Conservation (phyloP, 2,329 filamentous ascomycete genomes). For the Penicillium sp. region DNA sequence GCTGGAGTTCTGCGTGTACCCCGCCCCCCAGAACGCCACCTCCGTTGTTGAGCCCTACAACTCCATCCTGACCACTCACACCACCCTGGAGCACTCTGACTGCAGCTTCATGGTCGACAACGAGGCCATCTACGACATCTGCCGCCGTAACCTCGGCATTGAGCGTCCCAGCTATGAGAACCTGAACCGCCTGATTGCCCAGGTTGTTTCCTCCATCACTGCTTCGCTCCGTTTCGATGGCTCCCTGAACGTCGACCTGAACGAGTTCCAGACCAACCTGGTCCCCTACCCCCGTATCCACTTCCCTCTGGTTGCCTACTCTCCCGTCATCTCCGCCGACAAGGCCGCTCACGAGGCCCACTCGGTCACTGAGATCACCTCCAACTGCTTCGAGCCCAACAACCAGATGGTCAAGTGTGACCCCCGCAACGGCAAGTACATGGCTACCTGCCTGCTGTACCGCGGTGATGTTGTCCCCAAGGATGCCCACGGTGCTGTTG, state of each 20-base stretch:
- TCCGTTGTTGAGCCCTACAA: constrained; percentile 99
- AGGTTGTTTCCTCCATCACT: constrained; percentile 98
- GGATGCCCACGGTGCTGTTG: constrained; percentile 86
- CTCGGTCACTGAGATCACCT: constrained; percentile 96
- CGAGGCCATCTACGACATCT: constrained; percentile 99
- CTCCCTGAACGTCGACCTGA: constrained; percentile 97
- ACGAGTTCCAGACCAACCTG: constrained; percentile 99
- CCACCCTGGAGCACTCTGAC: constrained; percentile 97
- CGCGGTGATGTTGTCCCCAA: constrained; percentile 97
- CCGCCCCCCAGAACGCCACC: constrained; percentile 91
- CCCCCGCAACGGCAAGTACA: constrained; percentile 98
- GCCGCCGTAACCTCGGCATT: constrained; percentile 92
- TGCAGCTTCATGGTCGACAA: constrained; percentile 99
- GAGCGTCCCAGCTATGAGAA: constrained; percentile 98
- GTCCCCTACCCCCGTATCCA: constrained; percentile 98
- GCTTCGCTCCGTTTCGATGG: constrained; percentile 97
- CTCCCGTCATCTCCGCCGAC: constrained; percentile 86
- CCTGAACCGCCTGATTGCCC: constrained; percentile 95
- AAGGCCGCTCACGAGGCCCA: constrained; percentile 98
- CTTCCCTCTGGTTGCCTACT: constrained; percentile 96
- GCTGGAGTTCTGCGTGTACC: constrained; percentile 99
- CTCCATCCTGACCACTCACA: constrained; percentile 98
- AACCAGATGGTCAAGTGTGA: constrained; percentile 99
- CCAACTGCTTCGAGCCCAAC: constrained; percentile 98
- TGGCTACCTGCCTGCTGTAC: constrained; percentile 97